Base-by-base conservation (phyloP, 768 basidiomycete species). In the Termitomyces sp. region DNA sequence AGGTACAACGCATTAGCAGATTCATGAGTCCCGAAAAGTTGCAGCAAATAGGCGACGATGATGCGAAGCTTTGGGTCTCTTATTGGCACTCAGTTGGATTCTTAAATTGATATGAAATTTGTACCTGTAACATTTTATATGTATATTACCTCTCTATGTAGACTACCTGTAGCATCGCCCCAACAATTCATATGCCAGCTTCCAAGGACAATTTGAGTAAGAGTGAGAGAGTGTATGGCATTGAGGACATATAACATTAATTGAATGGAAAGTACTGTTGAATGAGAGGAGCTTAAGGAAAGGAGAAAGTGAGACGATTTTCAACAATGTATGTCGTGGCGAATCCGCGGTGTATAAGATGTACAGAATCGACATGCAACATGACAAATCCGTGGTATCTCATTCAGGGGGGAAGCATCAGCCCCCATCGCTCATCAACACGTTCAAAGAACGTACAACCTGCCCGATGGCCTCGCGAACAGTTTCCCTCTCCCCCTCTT, bases 391-490 rank as follows among this genome's bases (percentile, higher is more conserved):
- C 38, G 26, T 41, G 36, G 52, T 58, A 54, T 58, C 24, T 54
- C 7, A 32, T 41, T 5, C 2, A 11, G 28, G 28, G 30, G 1
- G 6, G 14, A 30, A 38, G 43, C 28, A 32, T 63, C 58, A 68
- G 38, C 54, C 41, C 49, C 38, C 59, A 44, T 67, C 68, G 26
- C 65, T 75, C 79, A 88, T 82, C 40, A 90, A 66, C 2, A 64
- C 63, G 58, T 84, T 88, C 45, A 92, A 64, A 20, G 77, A 78
- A 57, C 88, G 74, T 11, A 78, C 85, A 5, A 92, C 83, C 35
- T 80, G 77, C 5, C 83, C 86, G 20, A 86, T 83, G 0, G 76
- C 86, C 60, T 87, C 83, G 52, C 72, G 72, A 3, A 88, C 85
- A 16, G 60, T 66, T 44, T 77, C 77, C 64, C 65, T 68, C 24